phyloP scores from a whole-genome alignment of 2,329 filamentous ascomycete species.

The Colletotrichum paranaense region DNA sequence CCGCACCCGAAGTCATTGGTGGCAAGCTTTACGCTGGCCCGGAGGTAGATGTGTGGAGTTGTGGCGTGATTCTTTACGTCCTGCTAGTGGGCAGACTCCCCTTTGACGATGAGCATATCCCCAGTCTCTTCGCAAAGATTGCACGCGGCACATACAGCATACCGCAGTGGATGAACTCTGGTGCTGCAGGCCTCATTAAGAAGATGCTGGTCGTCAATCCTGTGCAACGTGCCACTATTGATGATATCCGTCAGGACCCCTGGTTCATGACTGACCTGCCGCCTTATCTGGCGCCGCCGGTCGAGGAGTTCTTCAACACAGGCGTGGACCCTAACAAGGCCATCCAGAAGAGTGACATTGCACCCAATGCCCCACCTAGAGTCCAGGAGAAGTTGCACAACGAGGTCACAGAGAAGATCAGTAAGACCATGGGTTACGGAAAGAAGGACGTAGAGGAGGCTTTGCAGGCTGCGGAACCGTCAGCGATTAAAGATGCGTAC shows the following conservation, averaged over 20 bases:
- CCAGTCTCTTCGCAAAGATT: constrained; percentile 97
- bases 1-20: constrained; percentile 96
- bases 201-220: constrained; percentile 97
- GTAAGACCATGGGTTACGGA: constrained; percentile 97
- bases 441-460: constrained; percentile 96
- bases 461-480: constrained; percentile 90
- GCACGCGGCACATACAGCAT: constrained; percentile 93
- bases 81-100: constrained; percentile 85
- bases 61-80: constrained; percentile 90
- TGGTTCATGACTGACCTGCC: constrained; percentile 94
- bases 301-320: constrained; percentile 92
- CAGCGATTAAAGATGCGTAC: constrained; percentile 98
- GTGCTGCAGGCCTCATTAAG: constrained; percentile 85
- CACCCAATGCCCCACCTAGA: constrained; percentile 79
- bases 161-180: constrained; percentile 88
- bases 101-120: constrained; percentile 99
- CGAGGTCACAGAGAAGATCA: constrained; percentile 93
- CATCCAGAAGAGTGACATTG: constrained; percentile 85
- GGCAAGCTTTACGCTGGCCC: constrained; percentile 97
- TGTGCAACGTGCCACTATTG: constrained; percentile 91
- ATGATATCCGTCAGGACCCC: constrained; percentile 90
- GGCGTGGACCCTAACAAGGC: constrained; percentile 94
- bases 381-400: constrained; percentile 92
- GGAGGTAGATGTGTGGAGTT: constrained; percentile 98
- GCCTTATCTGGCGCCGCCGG: constrained; percentile 85